A percentile compares a stretch with the other conserved stretches of the same genome.
phyloP scores from a whole-genome alignment of 2,329 filamentous ascomycete species.

The Alternaria hordeiaustralica region DNA sequence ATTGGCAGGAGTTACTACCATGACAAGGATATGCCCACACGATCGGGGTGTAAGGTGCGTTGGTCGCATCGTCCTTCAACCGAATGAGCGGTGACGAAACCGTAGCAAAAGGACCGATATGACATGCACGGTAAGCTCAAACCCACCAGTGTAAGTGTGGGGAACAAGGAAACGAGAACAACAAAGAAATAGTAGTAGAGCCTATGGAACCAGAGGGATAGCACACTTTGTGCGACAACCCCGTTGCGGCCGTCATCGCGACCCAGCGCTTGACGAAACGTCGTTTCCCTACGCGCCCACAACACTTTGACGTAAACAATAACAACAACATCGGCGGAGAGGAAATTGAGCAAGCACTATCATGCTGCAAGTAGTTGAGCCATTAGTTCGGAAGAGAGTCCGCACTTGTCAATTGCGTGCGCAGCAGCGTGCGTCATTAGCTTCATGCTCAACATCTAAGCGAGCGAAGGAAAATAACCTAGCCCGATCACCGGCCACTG shows the following conservation, averaged over 20 bases:
- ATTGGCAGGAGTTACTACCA: constrained; percentile 7
- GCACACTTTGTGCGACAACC: constrained; percentile 6
- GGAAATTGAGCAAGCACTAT: background rate
- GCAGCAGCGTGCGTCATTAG: constrained; percentile 39
- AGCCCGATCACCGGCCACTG: constrained; percentile 26
- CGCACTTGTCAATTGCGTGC: constrained; percentile 27
- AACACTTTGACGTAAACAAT: background rate
- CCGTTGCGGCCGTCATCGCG: constrained; percentile 2
- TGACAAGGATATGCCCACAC: constrained; percentile 8
- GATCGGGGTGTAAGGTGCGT: constrained; percentile 14
- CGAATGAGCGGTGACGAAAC: constrained; percentile 34
- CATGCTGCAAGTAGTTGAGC: constrained; percentile 17
- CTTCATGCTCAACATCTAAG: constrained; percentile 29
- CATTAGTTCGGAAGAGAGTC: constrained; percentile 31
- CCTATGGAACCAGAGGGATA: background rate
- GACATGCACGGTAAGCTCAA: constrained; percentile 21
- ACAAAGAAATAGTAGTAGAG: constrained; percentile 9
- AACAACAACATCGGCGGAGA: background rate
- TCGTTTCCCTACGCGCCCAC: constrained; percentile 5
- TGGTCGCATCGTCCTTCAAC: constrained; percentile 16
- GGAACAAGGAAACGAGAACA: constrained; percentile 20
- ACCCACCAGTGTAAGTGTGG: constrained; percentile 17
- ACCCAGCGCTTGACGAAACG: constrained; percentile 21
- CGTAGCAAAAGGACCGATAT: constrained; percentile 31
- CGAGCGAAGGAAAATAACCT: constrained; percentile 27